A percentile compares a stretch with the other conserved stretches of the same genome.
These are phyloP conservation scores for Solanum stenotomum DNA, from an alignment of 257 asterid species.

Conservation along the genomic window DNA sequence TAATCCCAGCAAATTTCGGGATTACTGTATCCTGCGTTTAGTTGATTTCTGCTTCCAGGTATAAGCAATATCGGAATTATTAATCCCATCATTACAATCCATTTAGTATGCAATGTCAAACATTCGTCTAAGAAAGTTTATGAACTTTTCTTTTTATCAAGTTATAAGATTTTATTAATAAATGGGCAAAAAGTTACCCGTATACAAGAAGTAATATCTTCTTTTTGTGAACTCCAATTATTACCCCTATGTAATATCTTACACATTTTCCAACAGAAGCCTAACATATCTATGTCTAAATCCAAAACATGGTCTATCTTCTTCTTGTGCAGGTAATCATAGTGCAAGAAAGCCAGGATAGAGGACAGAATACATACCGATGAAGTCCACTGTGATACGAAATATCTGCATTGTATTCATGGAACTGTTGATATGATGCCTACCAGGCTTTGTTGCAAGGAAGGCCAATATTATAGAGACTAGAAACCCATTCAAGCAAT, in stretches of 20 bases:
- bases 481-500: constrained; percentile 83
- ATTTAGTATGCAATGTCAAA: not conserved
- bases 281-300: not conserved
- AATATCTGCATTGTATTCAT: constrained; percentile 77
- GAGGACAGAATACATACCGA: constrained; percentile 40
- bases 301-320: not conserved
- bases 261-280: not conserved
- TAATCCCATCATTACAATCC: not conserved
- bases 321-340: not conserved
- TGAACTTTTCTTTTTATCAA: not conserved
- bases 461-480: constrained; percentile 58
- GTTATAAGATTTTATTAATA: not conserved
- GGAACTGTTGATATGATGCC: constrained; percentile 53
- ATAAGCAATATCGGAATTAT: not conserved
- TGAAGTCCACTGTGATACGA: constrained; percentile 77
- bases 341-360: not conserved
- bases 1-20: not conserved
- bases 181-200: not conserved
- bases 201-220: not conserved
- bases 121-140: not conserved
- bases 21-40: not conserved
- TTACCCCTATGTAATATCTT: not conserved
- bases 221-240: not conserved
- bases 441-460: constrained; percentile 64
- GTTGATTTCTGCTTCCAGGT: not conserved